Evolutionary conservation across 73 alveolate genomes (phyloP).

Genomic region (Tetrahymena elliotti): DNA sequence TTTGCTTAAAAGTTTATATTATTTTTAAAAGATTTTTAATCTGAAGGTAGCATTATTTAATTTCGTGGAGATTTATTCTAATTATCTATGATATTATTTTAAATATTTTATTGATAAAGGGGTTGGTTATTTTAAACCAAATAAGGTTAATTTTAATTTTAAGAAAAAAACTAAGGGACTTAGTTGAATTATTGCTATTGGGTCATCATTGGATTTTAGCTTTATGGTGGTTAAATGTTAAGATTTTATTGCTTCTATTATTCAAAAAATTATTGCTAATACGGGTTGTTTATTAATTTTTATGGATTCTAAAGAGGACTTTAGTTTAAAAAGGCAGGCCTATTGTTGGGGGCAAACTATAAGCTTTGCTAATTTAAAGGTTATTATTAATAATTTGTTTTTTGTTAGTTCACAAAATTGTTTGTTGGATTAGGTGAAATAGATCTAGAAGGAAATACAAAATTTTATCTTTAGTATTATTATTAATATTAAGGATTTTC

Average conservation of each 20-base stretch:
- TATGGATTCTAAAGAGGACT: neutral
- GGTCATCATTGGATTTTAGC: neutral
- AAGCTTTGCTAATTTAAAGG: neutral
- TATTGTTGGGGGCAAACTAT: neutral
- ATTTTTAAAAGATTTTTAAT: neutral
- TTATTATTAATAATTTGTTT: neutral
- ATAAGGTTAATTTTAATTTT: no score
- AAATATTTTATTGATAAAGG: no score
- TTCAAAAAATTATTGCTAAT: neutral
- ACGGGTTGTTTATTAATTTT: neutral
- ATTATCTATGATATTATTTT: neutral
- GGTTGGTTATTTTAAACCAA: no score
- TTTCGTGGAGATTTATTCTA: neutral
- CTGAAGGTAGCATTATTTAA: neutral
- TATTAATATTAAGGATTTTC: neutral
- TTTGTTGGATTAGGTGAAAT: neutral
- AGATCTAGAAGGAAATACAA: neutral
- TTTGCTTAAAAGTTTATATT: neutral
- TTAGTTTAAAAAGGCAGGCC: neutral
- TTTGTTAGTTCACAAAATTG: neutral
- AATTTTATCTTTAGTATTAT: neutral
- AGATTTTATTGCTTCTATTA: neutral
- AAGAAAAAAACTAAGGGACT: neutral
- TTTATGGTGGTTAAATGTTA: neutral
- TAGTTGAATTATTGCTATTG: no score